phyloP scores from a whole-genome alignment of 2,329 filamentous ascomycete genomes.

The Xylaria arbuscula region DNA sequence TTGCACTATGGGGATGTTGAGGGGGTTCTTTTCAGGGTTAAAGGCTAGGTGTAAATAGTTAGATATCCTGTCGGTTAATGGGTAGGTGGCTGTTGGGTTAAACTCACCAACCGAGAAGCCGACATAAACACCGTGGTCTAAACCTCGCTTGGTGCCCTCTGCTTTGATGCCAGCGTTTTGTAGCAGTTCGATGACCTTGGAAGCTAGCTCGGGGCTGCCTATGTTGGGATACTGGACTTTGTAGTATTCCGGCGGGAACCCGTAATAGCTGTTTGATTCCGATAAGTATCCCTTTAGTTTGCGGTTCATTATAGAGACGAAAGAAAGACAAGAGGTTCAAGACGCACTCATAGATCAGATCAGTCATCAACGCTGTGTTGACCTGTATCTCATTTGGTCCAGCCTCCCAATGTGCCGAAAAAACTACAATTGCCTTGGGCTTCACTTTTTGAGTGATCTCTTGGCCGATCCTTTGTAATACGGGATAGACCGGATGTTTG shows the following conservation, averaged over 20 bases:
- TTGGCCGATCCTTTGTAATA: constrained; percentile 72
- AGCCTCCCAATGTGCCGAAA: constrained; percentile 82
- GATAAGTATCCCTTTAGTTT: constrained; percentile 26
- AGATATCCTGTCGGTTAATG: background rate
- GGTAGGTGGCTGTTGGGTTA: background rate
- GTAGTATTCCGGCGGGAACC: constrained; percentile 77
- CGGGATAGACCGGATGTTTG: constrained; percentile 72
- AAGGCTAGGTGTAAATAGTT: constrained; percentile 59
- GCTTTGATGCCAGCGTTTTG: constrained; percentile 68
- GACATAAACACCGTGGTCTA: constrained; percentile 82
- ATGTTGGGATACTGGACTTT: constrained; percentile 72
- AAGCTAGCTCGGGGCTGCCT: constrained; percentile 69
- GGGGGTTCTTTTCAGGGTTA: constrained; percentile 68
- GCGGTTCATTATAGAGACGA: background rate
- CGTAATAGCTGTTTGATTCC: constrained; percentile 66
- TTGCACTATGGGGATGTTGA: constrained; percentile 76
- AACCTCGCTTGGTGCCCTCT: constrained; percentile 69
- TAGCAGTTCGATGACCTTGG: constrained; percentile 67
- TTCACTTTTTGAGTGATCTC: constrained; percentile 78
- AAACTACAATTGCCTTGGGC: constrained; percentile 78
- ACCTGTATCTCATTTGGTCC: constrained; percentile 67
- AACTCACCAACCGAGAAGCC: constrained; percentile 65
- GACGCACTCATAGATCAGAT: constrained; percentile 75
- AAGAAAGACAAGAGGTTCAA: background rate
- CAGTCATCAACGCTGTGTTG: constrained; percentile 72